These are phyloP conservation scores for Ceratonia siliqua DNA, from an alignment of 306 rosid species.

Conservation along the genomic window DNA sequence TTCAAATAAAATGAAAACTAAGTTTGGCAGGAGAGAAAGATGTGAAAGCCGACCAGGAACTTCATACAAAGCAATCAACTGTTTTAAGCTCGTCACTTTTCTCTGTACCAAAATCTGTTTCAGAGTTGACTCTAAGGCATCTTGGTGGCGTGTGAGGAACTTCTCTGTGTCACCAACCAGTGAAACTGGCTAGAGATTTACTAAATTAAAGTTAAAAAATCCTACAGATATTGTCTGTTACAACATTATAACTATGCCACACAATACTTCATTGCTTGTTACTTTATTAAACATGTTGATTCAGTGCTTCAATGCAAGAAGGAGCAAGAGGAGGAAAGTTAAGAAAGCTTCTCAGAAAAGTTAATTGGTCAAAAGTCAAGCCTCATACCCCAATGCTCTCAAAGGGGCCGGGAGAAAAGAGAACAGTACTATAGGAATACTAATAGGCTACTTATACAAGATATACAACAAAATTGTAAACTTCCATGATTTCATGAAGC, in stretches of 20 bases:
- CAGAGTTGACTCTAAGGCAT: constrained; percentile 53
- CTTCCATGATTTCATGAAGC: neutral
- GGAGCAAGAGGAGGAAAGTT: neutral
- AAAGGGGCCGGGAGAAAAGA: no score
- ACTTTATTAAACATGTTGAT: neutral
- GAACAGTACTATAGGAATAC: no score
- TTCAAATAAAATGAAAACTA: neutral
- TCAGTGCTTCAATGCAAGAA: neutral
- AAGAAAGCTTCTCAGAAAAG: no score
- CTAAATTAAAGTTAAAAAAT: neutral
- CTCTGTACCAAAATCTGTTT: constrained; percentile 50
- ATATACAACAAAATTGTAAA: neutral
- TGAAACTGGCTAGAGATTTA: constrained; percentile 50
- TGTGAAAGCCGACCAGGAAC: constrained; percentile 54
- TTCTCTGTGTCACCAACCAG: constrained; percentile 76
- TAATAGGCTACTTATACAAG: no score
- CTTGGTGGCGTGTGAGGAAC: constrained; percentile 58
- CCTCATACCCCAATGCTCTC: no score
- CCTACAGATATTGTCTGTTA: neutral
- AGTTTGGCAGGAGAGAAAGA: neutral
- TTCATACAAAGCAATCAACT: constrained; percentile 53
- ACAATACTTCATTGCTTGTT: neutral
- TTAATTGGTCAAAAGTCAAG: no score
- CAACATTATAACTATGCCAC: neutral
- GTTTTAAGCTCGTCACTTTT: constrained; percentile 55